Percentiles rank a stretch among this genome's conserved stretches.
Evolutionary conservation across 768 basidiomycete genomes (phyloP).

Genomic region (Asterophora parasitica): DNA sequence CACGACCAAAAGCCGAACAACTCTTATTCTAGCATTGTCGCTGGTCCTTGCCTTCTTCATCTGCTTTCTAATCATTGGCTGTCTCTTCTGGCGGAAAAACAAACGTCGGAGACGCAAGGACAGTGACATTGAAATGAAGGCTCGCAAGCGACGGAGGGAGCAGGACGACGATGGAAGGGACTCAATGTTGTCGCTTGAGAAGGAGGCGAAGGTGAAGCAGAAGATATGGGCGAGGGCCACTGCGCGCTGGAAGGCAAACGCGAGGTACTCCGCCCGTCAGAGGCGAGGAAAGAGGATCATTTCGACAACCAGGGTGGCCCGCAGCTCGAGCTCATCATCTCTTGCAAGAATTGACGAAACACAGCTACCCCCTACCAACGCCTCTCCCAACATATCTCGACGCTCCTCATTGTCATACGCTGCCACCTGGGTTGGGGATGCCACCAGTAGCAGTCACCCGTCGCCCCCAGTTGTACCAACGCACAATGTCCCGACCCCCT

Average conservation of each 20-base stretch:
- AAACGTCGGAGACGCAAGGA: constrained; percentile 26
- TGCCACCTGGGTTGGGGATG: not conserved
- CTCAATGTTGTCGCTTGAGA: constrained; percentile 28
- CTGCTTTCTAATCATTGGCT: constrained; percentile 54
- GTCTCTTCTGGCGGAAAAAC: constrained; percentile 55
- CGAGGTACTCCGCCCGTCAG: constrained; percentile 55
- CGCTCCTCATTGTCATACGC: constrained; percentile 25
- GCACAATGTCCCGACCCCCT: not conserved
- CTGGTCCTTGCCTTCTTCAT: constrained; percentile 61
- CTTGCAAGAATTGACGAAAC: constrained; percentile 9
- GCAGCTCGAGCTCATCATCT: constrained; percentile 22
- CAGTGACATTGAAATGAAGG: constrained; percentile 52
- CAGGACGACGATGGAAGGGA: constrained; percentile 27
- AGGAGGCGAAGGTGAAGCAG: constrained; percentile 45
- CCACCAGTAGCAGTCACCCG: not conserved
- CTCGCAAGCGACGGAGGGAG: constrained; percentile 22
- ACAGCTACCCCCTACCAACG: constrained; percentile 4
- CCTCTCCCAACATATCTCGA: constrained; percentile 21
- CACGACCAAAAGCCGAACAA: constrained; percentile 30
- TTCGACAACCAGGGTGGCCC: constrained; percentile 18
- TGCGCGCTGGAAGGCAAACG: constrained; percentile 64
- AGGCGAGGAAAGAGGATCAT: constrained; percentile 42
- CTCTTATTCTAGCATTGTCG: constrained; percentile 51
- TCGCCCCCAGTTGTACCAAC: no score
- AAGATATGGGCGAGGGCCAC: constrained; percentile 62